Base-by-base conservation (phyloP, 805 yeast species). In the Wickerhamiella azyma region DNA sequence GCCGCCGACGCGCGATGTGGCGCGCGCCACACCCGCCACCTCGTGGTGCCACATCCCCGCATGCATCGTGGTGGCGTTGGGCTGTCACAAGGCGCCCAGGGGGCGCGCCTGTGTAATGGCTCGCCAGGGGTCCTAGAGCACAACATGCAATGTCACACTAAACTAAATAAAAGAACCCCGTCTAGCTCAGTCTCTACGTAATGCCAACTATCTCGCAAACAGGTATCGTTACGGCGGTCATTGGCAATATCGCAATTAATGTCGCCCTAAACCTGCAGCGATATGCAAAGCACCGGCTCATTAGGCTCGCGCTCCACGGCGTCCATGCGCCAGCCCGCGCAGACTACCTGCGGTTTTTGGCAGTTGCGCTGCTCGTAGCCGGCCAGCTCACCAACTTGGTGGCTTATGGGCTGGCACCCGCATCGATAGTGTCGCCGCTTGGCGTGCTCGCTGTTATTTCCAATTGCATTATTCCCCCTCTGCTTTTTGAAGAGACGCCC, bases 371-470 rank as follows among this genome's bases (percentile, higher is more conserved):
- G 29, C 65, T 71, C 66, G 59, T 69, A 2, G 45, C 60, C 2
- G 75, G 76, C 3, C 76, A 72, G 49, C 54, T 63, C 9, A 70
- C 72, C 8, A 71, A 69, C 52, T 70, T 72, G 48, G 55, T 71
- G 9, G 73, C 74, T 11, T 70, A 70, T 50, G 76, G 76, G 0
- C 56, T 69, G 38, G 69, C 72, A 0, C 73, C 74, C 0, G 71
- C 71, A 5, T 64, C 70, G 9, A 59, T 69, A 2, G 74, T 72
- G 14, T 67, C 73, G 4, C 74, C 76, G 0, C 49, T 72, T 28
- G 76, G 76, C 4, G 74, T 72, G 1, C 68, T 70, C 32, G 70
- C 76, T 1, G 62, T 69, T 17, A 60, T 72, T 1, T 64, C 75
- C 2, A 72, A 72, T 50, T 63, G 71, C 45, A 61, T 71, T 1